These are phyloP conservation scores for Trametes punicea DNA, from an alignment of 768 basidiomycete genomes.

Conservation along the genomic window DNA sequence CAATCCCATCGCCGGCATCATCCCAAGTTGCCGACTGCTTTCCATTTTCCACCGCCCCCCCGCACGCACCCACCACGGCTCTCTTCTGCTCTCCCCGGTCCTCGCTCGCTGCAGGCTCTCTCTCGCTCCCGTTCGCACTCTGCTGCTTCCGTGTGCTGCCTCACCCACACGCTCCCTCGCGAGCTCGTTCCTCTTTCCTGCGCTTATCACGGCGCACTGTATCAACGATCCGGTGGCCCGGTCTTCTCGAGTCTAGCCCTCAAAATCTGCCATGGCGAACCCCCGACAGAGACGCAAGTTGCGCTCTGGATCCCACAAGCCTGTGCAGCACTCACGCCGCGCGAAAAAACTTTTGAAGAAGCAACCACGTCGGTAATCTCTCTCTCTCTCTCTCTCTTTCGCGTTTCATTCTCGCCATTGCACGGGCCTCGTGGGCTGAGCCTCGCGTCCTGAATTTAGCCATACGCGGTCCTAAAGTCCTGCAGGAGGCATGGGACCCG, in stretches of 20 bases:
- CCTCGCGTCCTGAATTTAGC: slow-evolving; percentile 39
- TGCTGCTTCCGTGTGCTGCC: not conserved
- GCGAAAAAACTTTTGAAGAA: slow-evolving; percentile 78
- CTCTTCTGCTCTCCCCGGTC: slow-evolving; percentile 10
- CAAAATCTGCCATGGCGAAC: slow-evolving; percentile 67
- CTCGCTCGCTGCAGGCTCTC: not conserved
- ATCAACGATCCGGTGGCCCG: slow-evolving; percentile 8
- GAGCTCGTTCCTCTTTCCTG: slow-evolving; percentile 3
- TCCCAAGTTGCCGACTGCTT: slow-evolving; percentile 14
- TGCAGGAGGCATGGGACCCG: slow-evolving; percentile 87
- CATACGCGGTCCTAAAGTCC: slow-evolving; percentile 74
- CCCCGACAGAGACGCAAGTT: slow-evolving; percentile 89
- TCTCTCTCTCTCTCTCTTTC: slow-evolving; percentile 18
- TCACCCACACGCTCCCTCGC: not conserved
- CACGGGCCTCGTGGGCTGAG: slow-evolving; percentile 17
- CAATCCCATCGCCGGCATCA: slow-evolving; percentile 14
- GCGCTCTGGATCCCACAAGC: slow-evolving; percentile 70
- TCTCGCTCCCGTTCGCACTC: not conserved
- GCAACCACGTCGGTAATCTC: slow-evolving; percentile 57
- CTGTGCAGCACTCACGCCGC: slow-evolving; percentile 69
- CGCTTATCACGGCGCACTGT: not conserved
- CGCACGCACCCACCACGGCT: not conserved
- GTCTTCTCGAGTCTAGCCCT: slow-evolving; percentile 5
- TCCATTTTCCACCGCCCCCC: too few species aligned
- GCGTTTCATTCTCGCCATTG: not conserved